Evolutionary conservation across 139 green algal genomes (phyloP), one percentile per base, ranked within the genome.

Genomic region (Marvania coccoides): DNA sequence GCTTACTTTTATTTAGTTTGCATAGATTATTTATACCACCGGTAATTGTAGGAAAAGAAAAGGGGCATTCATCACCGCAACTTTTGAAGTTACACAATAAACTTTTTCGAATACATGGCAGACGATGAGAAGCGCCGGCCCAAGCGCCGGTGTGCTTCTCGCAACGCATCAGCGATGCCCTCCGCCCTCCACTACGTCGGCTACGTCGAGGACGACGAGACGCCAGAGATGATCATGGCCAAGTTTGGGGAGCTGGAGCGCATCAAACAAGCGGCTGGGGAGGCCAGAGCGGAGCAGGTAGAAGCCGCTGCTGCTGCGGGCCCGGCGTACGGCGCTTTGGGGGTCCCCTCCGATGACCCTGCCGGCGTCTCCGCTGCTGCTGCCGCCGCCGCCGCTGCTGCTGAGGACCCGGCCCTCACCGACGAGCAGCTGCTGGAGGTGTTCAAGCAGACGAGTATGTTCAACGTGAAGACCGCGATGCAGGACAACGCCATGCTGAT

Each of bases 151-250:
- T 79, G 75, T 15, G 65, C 66, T 6, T 19, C 23, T 4, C 46
- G 66, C n/a, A 66, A 35, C 4, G 8, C 10, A 13, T 47, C 53
- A 6, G 48, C 67, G 3, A 45, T 89, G 36, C 89, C 89, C 4
- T 88, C 79, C 19, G 85, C 84, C 4, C 76, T 84, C 6, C 89
- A 96, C 72, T 97, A 96, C 55, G 86, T 97, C 3, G 91, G 91
- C 3, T 97, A 97, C 58, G 91, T 97, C 0, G 90, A 96, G 73
- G 91, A 97, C 19, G 85, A 96, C 7, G 91, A 97, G 67, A 96
- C 90, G 9, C 90, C 90, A 1, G 91, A 97, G 39, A 93, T 91
- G 87, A 97, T 97, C 63, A 96, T 96, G 88, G 80, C 81, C 12
- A 97, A 97, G 63, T 97, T 97, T 63, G 83, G 83, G 55, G 88